A percentile compares a stretch with the other conserved stretches of the same genome.
phyloP scores from a whole-genome alignment of 768 basidiomycete species.

The Mrakia hoshinonis region DNA sequence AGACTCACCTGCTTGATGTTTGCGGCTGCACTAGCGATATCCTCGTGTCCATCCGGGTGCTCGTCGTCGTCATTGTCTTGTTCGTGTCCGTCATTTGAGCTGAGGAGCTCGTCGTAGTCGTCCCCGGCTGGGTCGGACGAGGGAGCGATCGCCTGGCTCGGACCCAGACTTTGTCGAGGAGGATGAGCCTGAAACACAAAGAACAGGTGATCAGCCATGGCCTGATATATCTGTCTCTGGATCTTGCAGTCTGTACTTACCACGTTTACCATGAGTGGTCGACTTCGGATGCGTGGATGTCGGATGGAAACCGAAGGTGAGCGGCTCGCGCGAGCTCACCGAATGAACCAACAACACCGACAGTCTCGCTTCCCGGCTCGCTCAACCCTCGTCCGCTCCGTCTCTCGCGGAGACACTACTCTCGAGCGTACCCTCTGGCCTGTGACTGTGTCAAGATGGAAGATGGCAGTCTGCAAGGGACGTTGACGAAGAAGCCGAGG shows the following conservation, averaged over 20 bases:
- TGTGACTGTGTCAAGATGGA: background rate
- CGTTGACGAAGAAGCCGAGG: background rate
- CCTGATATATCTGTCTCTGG: background rate
- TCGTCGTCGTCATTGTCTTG: too few species aligned
- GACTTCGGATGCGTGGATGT: background rate
- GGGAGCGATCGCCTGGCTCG: background rate
- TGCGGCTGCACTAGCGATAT: background rate
- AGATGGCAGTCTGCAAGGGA: background rate
- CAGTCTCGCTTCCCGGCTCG: background rate
- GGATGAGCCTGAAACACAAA: background rate
- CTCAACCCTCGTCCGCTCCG: background rate
- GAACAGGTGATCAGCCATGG: background rate
- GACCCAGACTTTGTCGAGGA: background rate
- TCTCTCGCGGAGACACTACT: background rate
- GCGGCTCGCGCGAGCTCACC: background rate
- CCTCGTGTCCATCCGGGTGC: background rate
- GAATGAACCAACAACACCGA: background rate
- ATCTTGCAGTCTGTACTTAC: background rate
- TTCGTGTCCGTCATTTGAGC: background rate
- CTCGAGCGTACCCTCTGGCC: background rate
- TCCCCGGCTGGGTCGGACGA: background rate
- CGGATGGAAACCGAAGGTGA: background rate
- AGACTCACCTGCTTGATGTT: background rate
- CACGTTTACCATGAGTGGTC: background rate
- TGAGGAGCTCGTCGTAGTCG: background rate